phyloP scores from a whole-genome alignment of 495 filamentous ascomycete species.

The Rusavskia elegans region DNA sequence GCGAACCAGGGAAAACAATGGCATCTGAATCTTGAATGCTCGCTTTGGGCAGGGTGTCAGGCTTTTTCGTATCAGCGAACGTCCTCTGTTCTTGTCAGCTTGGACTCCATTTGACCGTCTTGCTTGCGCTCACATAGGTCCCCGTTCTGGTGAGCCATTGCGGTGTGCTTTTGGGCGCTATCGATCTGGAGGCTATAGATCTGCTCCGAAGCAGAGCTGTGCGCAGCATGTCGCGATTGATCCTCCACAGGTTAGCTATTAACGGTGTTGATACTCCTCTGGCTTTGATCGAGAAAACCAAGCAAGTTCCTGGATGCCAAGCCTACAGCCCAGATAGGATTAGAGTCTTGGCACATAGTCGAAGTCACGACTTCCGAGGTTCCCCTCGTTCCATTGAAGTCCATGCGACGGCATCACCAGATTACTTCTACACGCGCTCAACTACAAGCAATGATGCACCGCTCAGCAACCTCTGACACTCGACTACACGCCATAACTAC shows the following conservation, averaged over 20 bases:
- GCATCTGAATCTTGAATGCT: slow-evolving; percentile 31
- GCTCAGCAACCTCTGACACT: no score
- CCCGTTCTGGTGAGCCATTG: slow-evolving; percentile 37
- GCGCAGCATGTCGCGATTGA: slow-evolving; percentile 49
- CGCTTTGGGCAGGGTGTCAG: slow-evolving; percentile 18
- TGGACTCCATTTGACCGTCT: background rate
- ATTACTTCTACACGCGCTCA: no score
- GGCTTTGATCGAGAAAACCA: background rate
- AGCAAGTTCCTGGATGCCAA: background rate
- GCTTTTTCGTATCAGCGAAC: slow-evolving; percentile 41
- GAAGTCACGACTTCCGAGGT: no score
- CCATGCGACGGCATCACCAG: no score
- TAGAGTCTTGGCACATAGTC: no score
- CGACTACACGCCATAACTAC: no score
- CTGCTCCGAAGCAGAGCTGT: slow-evolving; percentile 44
- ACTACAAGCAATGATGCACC: no score
- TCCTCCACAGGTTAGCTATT: background rate
- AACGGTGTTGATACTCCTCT: background rate
- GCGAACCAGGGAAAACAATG: slow-evolving; percentile 39
- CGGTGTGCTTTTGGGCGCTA: slow-evolving; percentile 26
- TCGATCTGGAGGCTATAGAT: slow-evolving; percentile 33
- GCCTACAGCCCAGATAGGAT: background rate
- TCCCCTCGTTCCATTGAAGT: no score
- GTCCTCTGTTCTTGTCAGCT: slow-evolving; percentile 10
- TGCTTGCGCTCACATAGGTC: slow-evolving; percentile 1